Evolutionary conservation across 768 basidiomycete genomes (phyloP), one percentile per base, ranked within the genome.

Genomic region (Tulasnella calospora): DNA sequence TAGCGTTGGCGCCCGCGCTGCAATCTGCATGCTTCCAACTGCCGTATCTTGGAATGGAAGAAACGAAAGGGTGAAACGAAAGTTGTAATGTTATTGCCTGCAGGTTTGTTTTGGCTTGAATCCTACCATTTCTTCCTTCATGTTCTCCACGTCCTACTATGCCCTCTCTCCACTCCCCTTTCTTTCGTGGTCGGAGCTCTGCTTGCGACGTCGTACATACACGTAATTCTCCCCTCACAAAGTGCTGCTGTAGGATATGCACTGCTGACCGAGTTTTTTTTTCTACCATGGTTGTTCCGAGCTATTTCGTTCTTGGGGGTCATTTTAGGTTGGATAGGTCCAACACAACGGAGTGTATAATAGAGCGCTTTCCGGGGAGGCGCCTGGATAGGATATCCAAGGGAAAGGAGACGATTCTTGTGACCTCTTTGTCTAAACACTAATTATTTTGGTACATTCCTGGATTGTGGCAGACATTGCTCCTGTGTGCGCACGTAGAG

Each of bases 1-100:
- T 72, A 72, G 71, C 71, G n/a, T 72, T 72, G 71, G 71, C 71
- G 71, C 71, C 44, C 36, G 30, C 30, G 27, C 61, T 67, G 17
- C 17, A 15, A 12, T 13, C 61, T 30, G 8, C 15, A 67, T 35
- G 27, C 61, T 35, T 35, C 61, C 27, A 67, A 27, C 61, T 35
- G 61, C 19, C 30, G 33, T 35, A 10, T 35, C 33, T 67, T 67
- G 61, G 61, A 35, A 67, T 35, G 30, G 61, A 67, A 27, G 33
- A 10, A 35, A 6, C 13, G 61, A 67, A 67, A 13, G 61, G 51
- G 61, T 67, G 61, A 27, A 61, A 3, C 23, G 57, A 61, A 67
- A 15, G 61, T 33, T 35, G 33, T 67, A 67, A 67, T 30, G 33
- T 67, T 67, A 67, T 67, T 67, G 27, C 61, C 27, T 19, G 61